Evolutionary conservation across 352 stramenopile species (phyloP), one percentile per base, ranked within the genome.

Genomic region (Globisporangium mamillatum): DNA sequence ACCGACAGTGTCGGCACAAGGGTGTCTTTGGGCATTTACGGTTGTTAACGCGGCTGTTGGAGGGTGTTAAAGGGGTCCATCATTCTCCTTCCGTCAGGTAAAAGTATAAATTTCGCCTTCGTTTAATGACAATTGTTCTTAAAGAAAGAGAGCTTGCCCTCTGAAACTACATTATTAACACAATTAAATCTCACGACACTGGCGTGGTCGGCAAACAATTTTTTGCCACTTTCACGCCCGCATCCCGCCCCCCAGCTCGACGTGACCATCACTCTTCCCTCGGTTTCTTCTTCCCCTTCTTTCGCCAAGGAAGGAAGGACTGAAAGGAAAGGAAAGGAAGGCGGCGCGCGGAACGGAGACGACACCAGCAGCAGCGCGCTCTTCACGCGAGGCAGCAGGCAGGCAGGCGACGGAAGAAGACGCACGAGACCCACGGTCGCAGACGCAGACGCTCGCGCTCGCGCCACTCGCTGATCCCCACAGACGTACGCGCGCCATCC

Each of bases 231-330:
- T 54, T 64, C 44, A 64, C 36, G 36, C 59, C 44, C 59, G 36
- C 59, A 64, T 64, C 36, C 44, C 44, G 16, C 44, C 44, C 44
- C 44, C 44, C 44, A 52, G 34, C 32, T 34, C 38, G n/a, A 32
- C 18, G 73, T 74, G 67, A 79, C 70, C 70, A 75, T 72, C 72
- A 79, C 70, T 78, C 73, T 63, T 65, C 46, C 64, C 53, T 64
- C 69, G 67, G 54, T 68, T 38, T 38, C 32, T 67, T 71, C 61
- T 63, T 53, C 55, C 54, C 8, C 60, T 65, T 65, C 58, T 63
- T 57, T 38, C 60, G 18, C 3, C 12, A 25, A 22, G 60, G 29
- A 64, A 64, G 34, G 55, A 60, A 32, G 44, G 25, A n/a, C 16
- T 25, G 44, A 32, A 60, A 12, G 29, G 44, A 63, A 16, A 9